Base-by-base conservation (phyloP, 2,329 filamentous ascomycete species). In the Tolypocladium tropicale region DNA sequence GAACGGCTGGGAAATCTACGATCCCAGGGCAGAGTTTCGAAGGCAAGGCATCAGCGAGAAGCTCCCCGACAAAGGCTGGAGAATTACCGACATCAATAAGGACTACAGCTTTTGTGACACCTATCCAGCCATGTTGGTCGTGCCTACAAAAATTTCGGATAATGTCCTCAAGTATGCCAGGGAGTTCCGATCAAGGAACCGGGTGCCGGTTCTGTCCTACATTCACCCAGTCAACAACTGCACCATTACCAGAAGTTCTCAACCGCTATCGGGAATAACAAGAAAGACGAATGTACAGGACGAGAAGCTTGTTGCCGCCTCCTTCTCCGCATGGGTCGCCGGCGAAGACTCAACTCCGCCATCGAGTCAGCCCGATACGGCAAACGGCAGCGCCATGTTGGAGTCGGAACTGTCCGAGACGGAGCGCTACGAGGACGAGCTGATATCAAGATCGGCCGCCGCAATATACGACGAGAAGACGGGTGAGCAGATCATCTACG, bases 221-320 rank as follows among this genome's bases (percentile, higher is more conserved):
- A 83, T 96, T n/a, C 94, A 99, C 70, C 90, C 90, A 0, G 79
- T 96, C 64, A 99, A 97, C 69, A 96, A 95, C 69, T 97, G 94
- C 71, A 94, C 92, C 28, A 96, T 99, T 61, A 96, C 93, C 2
- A 82, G 94, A 67, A 95, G 91, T 67, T 95, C 93, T 4, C 94
- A 99, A 68, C 94, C 94, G 0, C 78, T 93, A 56, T 88, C 93
- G 2, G 94, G 94, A 16, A 82, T 97, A 28, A 84, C 88, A 52
- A 84, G 89, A 59, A 94, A 95, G 66, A 85, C 93, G 48, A 97
- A 92, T 65, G 89, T 95, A 34, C 94, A 99, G 69, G 94, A 99
- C 67, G 94, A 99, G 73, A 90, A 91, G 64, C 82, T 99, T 5
- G 86, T 99, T 23, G 87, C 89, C 25, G 90, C 94, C 5, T 97